Evolutionary conservation across 2,329 filamentous ascomycete species (phyloP), one percentile per base, ranked within the genome.

Genomic region (Metarhizium guizhouense): DNA sequence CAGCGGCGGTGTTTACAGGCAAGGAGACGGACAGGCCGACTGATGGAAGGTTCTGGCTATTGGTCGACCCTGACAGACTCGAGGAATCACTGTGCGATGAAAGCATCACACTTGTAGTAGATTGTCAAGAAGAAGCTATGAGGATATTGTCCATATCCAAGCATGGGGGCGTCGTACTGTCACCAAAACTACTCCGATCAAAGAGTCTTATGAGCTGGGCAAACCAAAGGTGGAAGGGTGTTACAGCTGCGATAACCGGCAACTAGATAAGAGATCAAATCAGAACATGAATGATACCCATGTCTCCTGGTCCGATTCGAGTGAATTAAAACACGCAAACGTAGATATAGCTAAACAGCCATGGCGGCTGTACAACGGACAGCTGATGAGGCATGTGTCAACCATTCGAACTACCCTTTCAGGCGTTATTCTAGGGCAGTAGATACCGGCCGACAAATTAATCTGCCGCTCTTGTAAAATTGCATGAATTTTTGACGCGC

Each of bases 21-120:
- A 79, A 76, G 69, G 81, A 80, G 66, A 75, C 75, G 32, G 72
- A 75, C 56, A 70, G 67, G 60, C 72, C 69, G 51, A 65, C 68
- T 2, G 70, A 72, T 62, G 77, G 72, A 60, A 78, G 76, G 65
- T 78, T 76, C 66, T 95, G 91, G 90, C 75, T 96, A 3, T 72
- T 99, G 56, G 83, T 88, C 6, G 94, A 99, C 72, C 90, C 90
- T 2, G 94, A 99, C 73, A 82, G 84, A 25, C 86, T 95, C 62
- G 94, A 99, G 74, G 94, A 97, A 74, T 82, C 81, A 8, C 72
- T 95, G 47, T 95, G 90, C 67, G 78, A 85, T 58, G 94, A 99
- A 76, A 80, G 73, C n/a, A 76, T 94, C n/a, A 92, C 86, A 3
- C 74, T 96, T 38, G 85, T 94, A 51, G 82, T 96, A n/a, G 87